A percentile compares a stretch with the other conserved stretches of the same genome.
phyloP scores from a whole-genome alignment of 2,329 filamentous ascomycete species.

The Calonectria leucothoes region DNA sequence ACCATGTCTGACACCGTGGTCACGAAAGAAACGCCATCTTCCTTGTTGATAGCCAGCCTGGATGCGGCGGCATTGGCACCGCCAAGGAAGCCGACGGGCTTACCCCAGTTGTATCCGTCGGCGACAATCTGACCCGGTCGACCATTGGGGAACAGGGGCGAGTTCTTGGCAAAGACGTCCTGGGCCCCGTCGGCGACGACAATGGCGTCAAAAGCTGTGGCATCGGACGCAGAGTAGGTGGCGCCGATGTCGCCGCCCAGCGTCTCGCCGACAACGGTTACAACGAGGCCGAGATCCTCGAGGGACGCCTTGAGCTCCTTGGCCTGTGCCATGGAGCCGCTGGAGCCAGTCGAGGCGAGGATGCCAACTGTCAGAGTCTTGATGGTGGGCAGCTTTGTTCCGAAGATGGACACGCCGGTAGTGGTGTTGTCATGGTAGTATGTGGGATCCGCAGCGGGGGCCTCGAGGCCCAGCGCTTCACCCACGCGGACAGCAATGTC shows the following conservation, averaged over 20 bases:
- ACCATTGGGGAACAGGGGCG: conserved; percentile 71
- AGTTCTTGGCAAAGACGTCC: conserved; percentile 60
- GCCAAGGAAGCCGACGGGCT: conserved; percentile 73
- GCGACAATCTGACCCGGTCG: conserved; percentile 72
- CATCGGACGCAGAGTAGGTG: conserved; percentile 75
- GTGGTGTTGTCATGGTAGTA: conserved; percentile 80
- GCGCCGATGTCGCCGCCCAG: conserved; percentile 65
- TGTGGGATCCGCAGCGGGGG: conserved; percentile 68
- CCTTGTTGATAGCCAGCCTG: conserved; percentile 56
- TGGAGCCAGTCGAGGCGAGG: conserved; percentile 59
- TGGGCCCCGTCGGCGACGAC: conserved; percentile 67
- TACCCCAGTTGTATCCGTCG: conserved; percentile 75
- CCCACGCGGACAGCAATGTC: conserved; percentile 76
- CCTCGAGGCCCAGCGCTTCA: conserved; percentile 66
- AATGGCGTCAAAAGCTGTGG: conserved; percentile 71
- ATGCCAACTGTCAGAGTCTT: conserved; percentile 74
- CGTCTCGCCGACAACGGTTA: conserved; percentile 70
- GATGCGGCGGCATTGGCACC: conserved; percentile 50
- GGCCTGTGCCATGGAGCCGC: conserved; percentile 61
- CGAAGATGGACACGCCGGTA: conserved; percentile 68
- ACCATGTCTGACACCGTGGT: conserved; percentile 53
- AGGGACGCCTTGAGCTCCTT: conserved; percentile 62
- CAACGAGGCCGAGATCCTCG: conserved; percentile 62
- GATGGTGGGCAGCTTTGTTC: conserved; percentile 67
- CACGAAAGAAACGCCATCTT: conserved; percentile 55